Percentiles rank a stretch among this genome's conserved stretches.
phyloP scores from a whole-genome alignment of 805 yeast genomes.

The Saccharomycopsis babjevae region DNA sequence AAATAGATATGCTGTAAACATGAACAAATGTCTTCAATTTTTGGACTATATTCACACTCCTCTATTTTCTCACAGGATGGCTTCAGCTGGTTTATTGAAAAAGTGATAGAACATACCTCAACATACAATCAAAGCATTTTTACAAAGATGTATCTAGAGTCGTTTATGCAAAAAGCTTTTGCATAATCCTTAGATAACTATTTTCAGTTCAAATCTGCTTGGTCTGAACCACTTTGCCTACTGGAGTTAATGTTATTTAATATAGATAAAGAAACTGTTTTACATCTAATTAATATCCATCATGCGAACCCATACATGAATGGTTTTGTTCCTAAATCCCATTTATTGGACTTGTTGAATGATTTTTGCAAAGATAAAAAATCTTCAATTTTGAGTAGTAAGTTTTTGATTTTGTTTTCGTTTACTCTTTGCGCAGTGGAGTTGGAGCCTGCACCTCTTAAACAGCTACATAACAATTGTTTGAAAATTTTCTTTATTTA shows the following conservation, averaged over 20 bases:
- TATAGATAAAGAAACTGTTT: neutral
- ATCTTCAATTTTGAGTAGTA: neutral
- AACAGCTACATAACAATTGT: neutral
- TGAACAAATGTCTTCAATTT: neutral
- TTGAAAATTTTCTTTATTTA: slow-evolving; percentile 1
- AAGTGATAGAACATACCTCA: neutral
- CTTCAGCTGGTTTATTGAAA: slow-evolving; percentile 2
- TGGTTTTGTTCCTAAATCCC: slow-evolving; percentile 2
- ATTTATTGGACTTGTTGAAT: neutral
- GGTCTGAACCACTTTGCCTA: slow-evolving; percentile 2
- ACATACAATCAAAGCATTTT: neutral
- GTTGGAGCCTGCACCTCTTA: neutral
- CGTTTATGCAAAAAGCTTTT: neutral
- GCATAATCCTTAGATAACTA: slow-evolving; percentile 1
- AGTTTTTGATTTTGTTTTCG: slow-evolving; percentile 3
- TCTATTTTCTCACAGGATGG: slow-evolving; percentile 1
- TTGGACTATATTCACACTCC: slow-evolving; percentile 4
- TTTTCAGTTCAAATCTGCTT: neutral
- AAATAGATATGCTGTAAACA: neutral
- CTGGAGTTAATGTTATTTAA: neutral
- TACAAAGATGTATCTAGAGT: neutral
- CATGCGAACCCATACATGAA: neutral
- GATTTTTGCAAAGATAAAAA: slow-evolving; percentile 4
- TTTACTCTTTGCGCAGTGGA: slow-evolving; percentile 1
- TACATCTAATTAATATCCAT: neutral